phyloP scores from a whole-genome alignment of 495 filamentous ascomycete genomes.

The Podospora comata region DNA sequence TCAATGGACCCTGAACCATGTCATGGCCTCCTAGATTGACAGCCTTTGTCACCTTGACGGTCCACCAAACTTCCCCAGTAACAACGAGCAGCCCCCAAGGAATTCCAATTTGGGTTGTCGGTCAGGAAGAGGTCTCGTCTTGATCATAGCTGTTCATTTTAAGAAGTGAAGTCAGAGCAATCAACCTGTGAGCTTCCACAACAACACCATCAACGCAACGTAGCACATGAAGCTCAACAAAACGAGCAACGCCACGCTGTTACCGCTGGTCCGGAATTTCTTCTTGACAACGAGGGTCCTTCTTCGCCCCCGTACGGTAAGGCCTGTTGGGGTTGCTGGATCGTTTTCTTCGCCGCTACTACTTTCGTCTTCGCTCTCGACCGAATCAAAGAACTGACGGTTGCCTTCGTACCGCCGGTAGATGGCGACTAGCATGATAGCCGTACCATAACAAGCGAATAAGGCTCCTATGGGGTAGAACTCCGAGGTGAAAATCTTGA shows the following conservation, averaged over 20 bases:
- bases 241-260: conserved; percentile 76
- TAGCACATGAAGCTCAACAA: conserved; percentile 80
- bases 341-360: conserved; percentile 43
- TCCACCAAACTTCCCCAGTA: neutral
- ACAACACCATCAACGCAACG: conserved; percentile 71
- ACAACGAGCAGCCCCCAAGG: neutral
- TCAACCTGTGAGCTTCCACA: conserved; percentile 52
- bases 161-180: neutral
- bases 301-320: neutral
- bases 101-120: neutral
- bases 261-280: conserved; percentile 87
- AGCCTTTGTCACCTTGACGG: neutral
- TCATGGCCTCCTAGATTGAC: neutral
- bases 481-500: conserved; percentile 93
- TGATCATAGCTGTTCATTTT: neutral
- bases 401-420: conserved; percentile 88
- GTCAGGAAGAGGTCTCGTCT: neutral
- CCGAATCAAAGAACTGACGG: conserved; percentile 78
- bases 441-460: conserved; percentile 86
- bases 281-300: conserved; percentile 47
- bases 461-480: conserved; percentile 93
- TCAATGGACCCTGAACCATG: conserved; percentile 1
- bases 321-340: neutral
- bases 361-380: conserved; percentile 42
- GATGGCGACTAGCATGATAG: conserved; percentile 73